phyloP scores from a whole-genome alignment of 805 yeast genomes.

The Candida boleticola region DNA sequence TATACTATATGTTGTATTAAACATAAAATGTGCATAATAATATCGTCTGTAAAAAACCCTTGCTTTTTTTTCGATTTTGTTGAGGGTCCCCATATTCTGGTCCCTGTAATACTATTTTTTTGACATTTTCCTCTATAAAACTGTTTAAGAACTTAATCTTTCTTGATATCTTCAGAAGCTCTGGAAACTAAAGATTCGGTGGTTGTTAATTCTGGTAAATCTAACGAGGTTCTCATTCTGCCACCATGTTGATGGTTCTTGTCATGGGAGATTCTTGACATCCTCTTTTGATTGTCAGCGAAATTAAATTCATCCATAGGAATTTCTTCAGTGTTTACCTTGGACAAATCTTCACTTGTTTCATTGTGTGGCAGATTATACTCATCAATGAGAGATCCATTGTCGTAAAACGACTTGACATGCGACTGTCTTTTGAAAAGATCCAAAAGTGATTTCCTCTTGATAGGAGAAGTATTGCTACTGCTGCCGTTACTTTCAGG shows the following conservation, averaged over 20 bases:
- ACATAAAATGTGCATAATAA: no score
- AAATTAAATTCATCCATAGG: constrained; percentile 40
- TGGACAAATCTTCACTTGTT: constrained; percentile 31
- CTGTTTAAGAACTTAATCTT: no score
- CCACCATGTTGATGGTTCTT: constrained; percentile 15
- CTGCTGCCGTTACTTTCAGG: neutral
- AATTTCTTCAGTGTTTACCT: constrained; percentile 49
- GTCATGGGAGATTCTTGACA: constrained; percentile 20
- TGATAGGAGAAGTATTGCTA: constrained; percentile 3
- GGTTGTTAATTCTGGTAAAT: constrained; percentile 34
- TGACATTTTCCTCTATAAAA: no score
- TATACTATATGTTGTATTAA: no score
- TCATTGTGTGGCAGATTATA: constrained; percentile 25
- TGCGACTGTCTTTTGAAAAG: constrained; percentile 34
- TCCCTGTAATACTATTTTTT: no score
- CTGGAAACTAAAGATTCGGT: constrained; percentile 26
- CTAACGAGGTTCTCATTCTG: constrained; percentile 35
- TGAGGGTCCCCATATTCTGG: no score
- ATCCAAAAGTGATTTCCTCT: constrained; percentile 31
- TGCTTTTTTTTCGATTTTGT: no score
- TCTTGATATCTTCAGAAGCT: constrained; percentile 1
- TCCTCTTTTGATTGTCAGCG: constrained; percentile 19
- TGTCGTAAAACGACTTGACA: constrained; percentile 19
- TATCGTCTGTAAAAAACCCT: no score
- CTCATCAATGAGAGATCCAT: constrained; percentile 31